Base-by-base conservation (phyloP, 2,329 filamentous ascomycete genomes). In the Colletotrichum incanum region DNA sequence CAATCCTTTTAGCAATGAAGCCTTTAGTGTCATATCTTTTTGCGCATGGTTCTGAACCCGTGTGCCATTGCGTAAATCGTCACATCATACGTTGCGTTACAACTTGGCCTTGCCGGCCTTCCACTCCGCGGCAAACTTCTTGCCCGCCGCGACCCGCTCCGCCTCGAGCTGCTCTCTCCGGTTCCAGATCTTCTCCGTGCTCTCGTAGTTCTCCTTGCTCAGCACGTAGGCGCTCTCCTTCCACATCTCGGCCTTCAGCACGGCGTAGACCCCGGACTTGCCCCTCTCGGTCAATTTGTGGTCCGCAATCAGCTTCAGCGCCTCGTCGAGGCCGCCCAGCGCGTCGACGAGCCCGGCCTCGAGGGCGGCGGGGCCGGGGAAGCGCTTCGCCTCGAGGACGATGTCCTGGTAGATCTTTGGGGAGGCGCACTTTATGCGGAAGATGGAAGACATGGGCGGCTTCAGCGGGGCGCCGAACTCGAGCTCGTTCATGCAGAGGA, bases 401-500 rank as follows among this genome's bases (percentile, higher is more conserved):
- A 96, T 83, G 52, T 84, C 84, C 45, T 93, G 87, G 79, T 92
- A 93, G 0, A 87, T 86, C 1, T 86, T 80, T 11, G 86, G 80
- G 0, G 86, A 76, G 3, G 92, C 80, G 68, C 71, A 73, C 82
- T 96, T 96, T 76, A 91, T 84, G 18, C 93, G 87, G 84, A 96
- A 96, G 74, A 96, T 89, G 60, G 86, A 85, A 65, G 88, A 89
- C 93, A 97, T 95, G 71, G 93, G 87, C 3, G 93, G 87, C 75
- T 91, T 89, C 45, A 96, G 87, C n/a, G 92, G 89, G 1, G 92
- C 92, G 63, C 94, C 93, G 73, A 96, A 93, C 75, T 95, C 91
- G 18, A 96, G 86, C 83, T 96, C 94, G 81, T 96, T 96, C 75
- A 96, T 84, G 82, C 94, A 96, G 49, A 93, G 81, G 82, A 90